Evolutionary conservation across 2,329 filamentous ascomycete species (phyloP), one percentile per base, ranked within the genome.

Genomic region (Albophoma yamanashiensis): DNA sequence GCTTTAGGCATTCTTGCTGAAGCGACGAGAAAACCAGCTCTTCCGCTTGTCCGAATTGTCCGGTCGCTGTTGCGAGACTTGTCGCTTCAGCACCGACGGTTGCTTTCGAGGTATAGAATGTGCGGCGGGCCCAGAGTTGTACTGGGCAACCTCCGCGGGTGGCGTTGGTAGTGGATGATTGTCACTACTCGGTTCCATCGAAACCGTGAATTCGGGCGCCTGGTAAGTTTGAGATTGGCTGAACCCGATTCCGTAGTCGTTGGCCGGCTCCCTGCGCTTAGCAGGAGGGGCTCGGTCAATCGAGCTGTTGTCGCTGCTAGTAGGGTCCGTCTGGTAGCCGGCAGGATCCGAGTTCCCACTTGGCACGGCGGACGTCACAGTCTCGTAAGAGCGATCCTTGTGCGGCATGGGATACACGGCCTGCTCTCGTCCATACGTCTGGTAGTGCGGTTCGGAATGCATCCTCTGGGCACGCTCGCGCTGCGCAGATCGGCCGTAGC

Each of bases 251-350:
- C 88, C 88, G 67, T 90, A 90, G 63, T 81, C 82, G 59, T 89
- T 87, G 7, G 75, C 68, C 9, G 81, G 79, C 56, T 86, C 81
- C 36, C 68, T 69, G 60, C 79, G 82, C 67, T 82, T 82, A 42
- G 79, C 76, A 6, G 79, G 78, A 58, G 86, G 82, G 31, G 86
- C 78, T 63, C 91, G 87, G 70, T 96, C 91, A 66, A 95, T 84
- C 1, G 91, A 96, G 76, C 91, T 95, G 75, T 96, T 96, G 70
- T 96, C 89, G 70, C 92, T 96, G 76, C 89, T 94, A 60, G 82
- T 77, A 50, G 90, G 92, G 70, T 96, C 92, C 62, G 91, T 96
- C 64, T 88, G 87, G 73, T 94, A 92, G 60, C 86, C 87, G 69
- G 84, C 87, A 15, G 86, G 86, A 61, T 96, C 92, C 64, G 87